A percentile compares a stretch with the other conserved stretches of the same genome.
phyloP scores from a whole-genome alignment of 805 yeast species.

The Ogataea saltuana region DNA sequence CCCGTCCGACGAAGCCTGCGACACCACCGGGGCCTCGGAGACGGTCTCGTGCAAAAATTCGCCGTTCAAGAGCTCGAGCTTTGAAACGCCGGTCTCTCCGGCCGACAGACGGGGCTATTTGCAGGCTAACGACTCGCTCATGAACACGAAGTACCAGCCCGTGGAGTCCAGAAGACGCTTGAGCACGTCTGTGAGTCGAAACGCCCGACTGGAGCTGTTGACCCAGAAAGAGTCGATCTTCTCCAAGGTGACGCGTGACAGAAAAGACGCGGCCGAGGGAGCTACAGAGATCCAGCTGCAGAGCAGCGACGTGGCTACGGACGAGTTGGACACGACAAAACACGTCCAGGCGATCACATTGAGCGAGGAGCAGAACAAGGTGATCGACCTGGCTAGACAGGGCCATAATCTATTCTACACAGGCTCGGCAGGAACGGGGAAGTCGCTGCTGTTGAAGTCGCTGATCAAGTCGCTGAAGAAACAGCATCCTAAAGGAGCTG shows the following conservation, averaged over 20 bases:
- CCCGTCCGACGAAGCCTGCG: too few species aligned
- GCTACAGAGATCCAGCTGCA: slow-evolving; percentile 1
- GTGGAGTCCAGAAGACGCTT: slow-evolving; percentile 12
- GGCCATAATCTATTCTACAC: slow-evolving; percentile 84
- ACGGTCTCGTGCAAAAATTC: too few species aligned
- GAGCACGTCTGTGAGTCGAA: slow-evolving; percentile 13
- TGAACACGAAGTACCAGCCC: slow-evolving; percentile 7
- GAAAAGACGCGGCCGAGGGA: background rate
- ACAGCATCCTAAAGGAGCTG: slow-evolving; percentile 48
- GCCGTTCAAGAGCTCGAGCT: background rate
- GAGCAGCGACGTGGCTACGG: slow-evolving; percentile 4
- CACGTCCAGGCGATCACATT: slow-evolving; percentile 35
- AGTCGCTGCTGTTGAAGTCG: slow-evolving; percentile 76
- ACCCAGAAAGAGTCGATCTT: slow-evolving; percentile 23
- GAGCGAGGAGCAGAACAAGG: slow-evolving; percentile 63
- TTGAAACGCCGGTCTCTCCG: slow-evolving; percentile 1
- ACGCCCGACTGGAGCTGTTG: slow-evolving; percentile 21
- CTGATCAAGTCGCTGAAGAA: slow-evolving; percentile 54
- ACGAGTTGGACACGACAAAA: slow-evolving; percentile 4
- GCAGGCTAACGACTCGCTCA: slow-evolving; percentile 4
- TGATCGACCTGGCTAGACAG: slow-evolving; percentile 59
- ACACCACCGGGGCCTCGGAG: too few species aligned
- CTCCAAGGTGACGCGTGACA: slow-evolving; percentile 5
- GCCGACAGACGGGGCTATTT: slow-evolving; percentile 2
- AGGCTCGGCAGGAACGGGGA: slow-evolving; percentile 99